Evolutionary conservation across 805 yeast species (phyloP).

Genomic region (Wickerhamomyces pijperi): DNA sequence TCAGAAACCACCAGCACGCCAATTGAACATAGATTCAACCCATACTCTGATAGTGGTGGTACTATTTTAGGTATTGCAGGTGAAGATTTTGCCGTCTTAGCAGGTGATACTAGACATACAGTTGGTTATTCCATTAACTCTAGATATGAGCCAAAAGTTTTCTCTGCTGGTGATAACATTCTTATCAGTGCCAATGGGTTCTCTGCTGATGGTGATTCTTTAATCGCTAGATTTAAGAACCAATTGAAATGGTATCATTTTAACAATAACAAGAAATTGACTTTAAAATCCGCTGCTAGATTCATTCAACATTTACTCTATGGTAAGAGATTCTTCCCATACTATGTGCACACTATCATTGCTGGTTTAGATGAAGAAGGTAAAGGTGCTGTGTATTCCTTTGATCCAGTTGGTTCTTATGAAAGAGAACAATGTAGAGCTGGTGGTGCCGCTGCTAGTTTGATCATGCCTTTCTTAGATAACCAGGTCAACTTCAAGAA

Average conservation of each 20-base stretch:
- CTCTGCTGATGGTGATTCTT: constrained; percentile 87
- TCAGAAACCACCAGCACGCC: constrained; percentile 45
- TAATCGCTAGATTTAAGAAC: constrained; percentile 60
- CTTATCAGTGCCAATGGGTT: constrained; percentile 91
- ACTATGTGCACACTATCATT: constrained; percentile 87
- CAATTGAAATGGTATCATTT: constrained; percentile 86
- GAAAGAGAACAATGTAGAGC: constrained; percentile 97
- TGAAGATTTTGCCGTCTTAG: constrained; percentile 89
- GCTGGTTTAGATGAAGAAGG: constrained; percentile 87
- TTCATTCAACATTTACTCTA: constrained; percentile 82
- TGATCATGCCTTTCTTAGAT: constrained; percentile 95
- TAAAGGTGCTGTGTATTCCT: constrained; percentile 88
- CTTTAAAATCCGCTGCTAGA: constrained; percentile 73
- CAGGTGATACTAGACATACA: constrained; percentile 97
- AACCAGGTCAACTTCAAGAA: constrained; percentile 95
- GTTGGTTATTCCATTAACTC: constrained; percentile 90
- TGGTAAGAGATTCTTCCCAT: constrained; percentile 92
- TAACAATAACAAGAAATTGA: constrained; percentile 65
- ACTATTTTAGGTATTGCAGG: constrained; percentile 97
- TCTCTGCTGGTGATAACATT: constrained; percentile 79
- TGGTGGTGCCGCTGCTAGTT: constrained; percentile 93
- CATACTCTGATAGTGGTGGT: constrained; percentile 93
- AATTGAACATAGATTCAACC: constrained; percentile 86
- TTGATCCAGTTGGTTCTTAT: constrained; percentile 96
- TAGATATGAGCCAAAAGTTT: constrained; percentile 83